phyloP scores from a whole-genome alignment of 1,284 basidiomycete genomes.

The Cerioporus squamosus region DNA sequence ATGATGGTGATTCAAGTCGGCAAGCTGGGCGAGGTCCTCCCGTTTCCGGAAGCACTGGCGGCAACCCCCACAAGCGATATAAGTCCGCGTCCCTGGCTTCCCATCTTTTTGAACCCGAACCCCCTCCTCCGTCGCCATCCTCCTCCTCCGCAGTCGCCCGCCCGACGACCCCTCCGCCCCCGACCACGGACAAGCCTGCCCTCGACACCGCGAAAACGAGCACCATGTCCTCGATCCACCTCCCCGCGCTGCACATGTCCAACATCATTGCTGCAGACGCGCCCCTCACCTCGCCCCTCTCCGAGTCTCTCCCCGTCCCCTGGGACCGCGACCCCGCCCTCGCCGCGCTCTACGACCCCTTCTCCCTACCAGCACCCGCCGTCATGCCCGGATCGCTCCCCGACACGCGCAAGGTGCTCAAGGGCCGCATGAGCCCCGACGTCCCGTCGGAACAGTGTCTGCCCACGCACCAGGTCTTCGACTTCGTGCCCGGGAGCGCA shows the following conservation, averaged over 20 bases:
- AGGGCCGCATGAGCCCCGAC: conserved; percentile 53
- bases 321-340: conserved; percentile 55
- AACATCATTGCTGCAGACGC: conserved; percentile 60
- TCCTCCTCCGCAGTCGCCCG: conserved; percentile 24
- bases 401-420: conserved; percentile 48
- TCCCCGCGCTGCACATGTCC: conserved; percentile 53
- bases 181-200: conserved; percentile 14
- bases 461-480: conserved; percentile 73
- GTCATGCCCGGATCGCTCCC: conserved; percentile 41
- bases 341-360: conserved; percentile 31
- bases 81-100: conserved; percentile 28
- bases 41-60: conserved; percentile 18
- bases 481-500: conserved; percentile 41
- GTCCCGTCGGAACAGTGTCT: conserved; percentile 57
- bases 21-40: conserved; percentile 12
- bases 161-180: too few species aligned
- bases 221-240: conserved; percentile 38
- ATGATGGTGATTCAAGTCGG: conserved; percentile 22
- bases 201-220: conserved; percentile 15
- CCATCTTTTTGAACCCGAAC: conserved; percentile 29
- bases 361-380: conserved; percentile 52
- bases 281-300: conserved; percentile 56
- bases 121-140: conserved; percentile 24
- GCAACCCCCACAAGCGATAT: conserved; percentile 31
- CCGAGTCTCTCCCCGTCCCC: conserved; percentile 39